Conservation (phyloP, 2,329 filamentous ascomycete genomes). For the Xylaria arbuscula region DNA sequence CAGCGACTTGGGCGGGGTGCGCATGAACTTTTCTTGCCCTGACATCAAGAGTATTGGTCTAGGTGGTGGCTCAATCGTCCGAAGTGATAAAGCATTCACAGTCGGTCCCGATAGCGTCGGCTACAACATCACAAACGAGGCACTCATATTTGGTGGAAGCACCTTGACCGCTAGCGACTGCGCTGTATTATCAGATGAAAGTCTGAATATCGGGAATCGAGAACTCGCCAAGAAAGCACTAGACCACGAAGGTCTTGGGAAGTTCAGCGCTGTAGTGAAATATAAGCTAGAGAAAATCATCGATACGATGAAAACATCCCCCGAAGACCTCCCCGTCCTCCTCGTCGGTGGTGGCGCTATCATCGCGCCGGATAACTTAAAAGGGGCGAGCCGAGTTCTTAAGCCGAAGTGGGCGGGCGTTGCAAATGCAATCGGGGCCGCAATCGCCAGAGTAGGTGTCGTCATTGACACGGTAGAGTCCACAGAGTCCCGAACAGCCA, state of each 20-base stretch:
- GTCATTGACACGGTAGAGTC: constrained; percentile 63
- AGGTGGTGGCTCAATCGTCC: constrained; percentile 67
- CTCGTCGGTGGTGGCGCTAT: constrained; percentile 73
- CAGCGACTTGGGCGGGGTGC: constrained; percentile 70
- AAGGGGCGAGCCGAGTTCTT: constrained; percentile 66
- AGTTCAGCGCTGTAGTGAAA: constrained; percentile 44
- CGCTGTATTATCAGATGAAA: constrained; percentile 52
- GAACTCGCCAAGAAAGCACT: constrained; percentile 38
- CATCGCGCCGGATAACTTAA: constrained; percentile 65
- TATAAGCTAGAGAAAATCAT: constrained; percentile 54
- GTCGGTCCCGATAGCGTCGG: constrained; percentile 73
- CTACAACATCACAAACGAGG: constrained; percentile 64
- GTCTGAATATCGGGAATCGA: constrained; percentile 56
- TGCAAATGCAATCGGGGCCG: constrained; percentile 73
- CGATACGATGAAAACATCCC: constrained; percentile 72
- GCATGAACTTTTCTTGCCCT: constrained; percentile 69
- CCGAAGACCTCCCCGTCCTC: constrained; percentile 67
- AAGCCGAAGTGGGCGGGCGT: constrained; percentile 68
- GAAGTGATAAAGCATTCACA: constrained; percentile 54
- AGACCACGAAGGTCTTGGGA: constrained; percentile 44
- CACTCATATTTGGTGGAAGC: constrained; percentile 67
- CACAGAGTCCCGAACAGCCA: constrained; percentile 55
- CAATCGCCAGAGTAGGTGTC: constrained; percentile 69
- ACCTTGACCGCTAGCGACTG: constrained; percentile 70
- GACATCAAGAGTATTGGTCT: constrained; percentile 70